Evolutionary conservation across 208 protist genomes (phyloP).

Genomic region (Entamoeba histolytica): DNA sequence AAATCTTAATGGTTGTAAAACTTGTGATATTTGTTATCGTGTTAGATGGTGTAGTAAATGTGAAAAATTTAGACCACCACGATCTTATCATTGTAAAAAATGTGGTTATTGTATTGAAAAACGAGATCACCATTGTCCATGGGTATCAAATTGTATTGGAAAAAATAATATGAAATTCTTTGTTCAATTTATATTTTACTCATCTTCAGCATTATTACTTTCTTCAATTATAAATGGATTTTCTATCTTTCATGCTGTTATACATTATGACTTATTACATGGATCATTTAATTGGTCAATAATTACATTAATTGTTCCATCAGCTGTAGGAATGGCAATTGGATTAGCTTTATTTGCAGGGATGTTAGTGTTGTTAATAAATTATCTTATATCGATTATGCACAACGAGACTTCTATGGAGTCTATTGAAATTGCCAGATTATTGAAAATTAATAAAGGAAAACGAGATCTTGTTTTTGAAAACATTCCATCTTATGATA

Average conservation of each 20-base stretch:
- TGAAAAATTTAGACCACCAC: not conserved
- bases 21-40: not conserved
- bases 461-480: not conserved
- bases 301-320: not conserved
- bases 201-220: not conserved
- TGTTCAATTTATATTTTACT: not conserved
- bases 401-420: not conserved
- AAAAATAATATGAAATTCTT: not conserved
- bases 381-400: not conserved
- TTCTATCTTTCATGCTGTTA: not conserved
- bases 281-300: not conserved
- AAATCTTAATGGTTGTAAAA: not conserved
- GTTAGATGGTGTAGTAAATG: not conserved
- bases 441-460: not conserved
- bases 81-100: not conserved
- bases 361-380: not conserved
- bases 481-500: not conserved
- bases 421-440: not conserved
- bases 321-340: not conserved
- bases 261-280: not conserved
- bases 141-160: not conserved
- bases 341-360: not conserved
- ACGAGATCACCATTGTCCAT: not conserved
- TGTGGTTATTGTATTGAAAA: not conserved
- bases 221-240: not conserved